Evolutionary conservation across 2,329 filamentous ascomycete genomes (phyloP).

Genomic region (Fusarium agapanthi): DNA sequence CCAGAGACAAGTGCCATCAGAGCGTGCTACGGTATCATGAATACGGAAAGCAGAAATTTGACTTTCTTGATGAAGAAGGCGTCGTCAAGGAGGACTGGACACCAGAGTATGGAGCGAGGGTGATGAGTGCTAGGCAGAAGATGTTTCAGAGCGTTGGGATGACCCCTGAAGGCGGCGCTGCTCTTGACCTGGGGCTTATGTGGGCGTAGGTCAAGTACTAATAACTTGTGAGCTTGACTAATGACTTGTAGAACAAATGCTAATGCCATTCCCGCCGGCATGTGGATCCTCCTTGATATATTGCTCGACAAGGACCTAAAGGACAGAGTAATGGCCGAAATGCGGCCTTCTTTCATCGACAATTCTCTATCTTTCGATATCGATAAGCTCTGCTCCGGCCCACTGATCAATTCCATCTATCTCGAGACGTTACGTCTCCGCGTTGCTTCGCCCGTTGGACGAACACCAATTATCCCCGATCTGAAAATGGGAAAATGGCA

Average conservation of each 20-base stretch:
- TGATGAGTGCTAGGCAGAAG: slow-evolving; percentile 39
- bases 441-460: slow-evolving; percentile 30
- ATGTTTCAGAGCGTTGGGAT: slow-evolving; percentile 26
- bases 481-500: slow-evolving; percentile 37
- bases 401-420: slow-evolving; percentile 49
- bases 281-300: slow-evolving; percentile 33
- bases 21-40: slow-evolving; percentile 24
- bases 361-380: slow-evolving; percentile 24
- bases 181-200: slow-evolving; percentile 35
- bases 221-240: fast-evolving
- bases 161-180: slow-evolving; percentile 17
- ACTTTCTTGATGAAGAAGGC: neutral
- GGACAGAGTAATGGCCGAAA: slow-evolving; percentile 21
- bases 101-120: slow-evolving; percentile 31
- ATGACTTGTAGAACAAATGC: slow-evolving; percentile 2
- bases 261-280: slow-evolving; percentile 34
- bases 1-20: slow-evolving; percentile 17
- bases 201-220: slow-evolving; percentile 25
- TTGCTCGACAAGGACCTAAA: slow-evolving; percentile 17
- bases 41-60: neutral
- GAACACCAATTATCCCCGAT: slow-evolving; percentile 24
- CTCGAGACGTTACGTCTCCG: slow-evolving; percentile 47
- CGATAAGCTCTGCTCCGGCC: slow-evolving; percentile 28
- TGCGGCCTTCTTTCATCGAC: slow-evolving; percentile 5
- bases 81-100: slow-evolving; percentile 33